Evolutionary conservation across 1,284 basidiomycete species (phyloP), one percentile per base, ranked within the genome.

Genomic region (Gomphus bonarii): DNA sequence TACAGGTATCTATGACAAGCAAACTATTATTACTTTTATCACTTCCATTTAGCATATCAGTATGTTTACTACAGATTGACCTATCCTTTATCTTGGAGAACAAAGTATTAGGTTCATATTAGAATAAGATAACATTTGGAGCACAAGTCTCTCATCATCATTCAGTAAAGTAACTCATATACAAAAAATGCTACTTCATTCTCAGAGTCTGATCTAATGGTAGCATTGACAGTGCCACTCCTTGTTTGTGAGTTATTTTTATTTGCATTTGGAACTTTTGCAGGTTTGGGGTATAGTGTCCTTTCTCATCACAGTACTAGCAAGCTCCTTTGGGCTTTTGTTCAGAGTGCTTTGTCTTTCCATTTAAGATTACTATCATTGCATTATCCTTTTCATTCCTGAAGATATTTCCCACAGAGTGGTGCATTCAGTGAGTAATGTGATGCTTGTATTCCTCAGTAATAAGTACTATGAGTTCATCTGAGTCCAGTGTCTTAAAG

Each of bases 281-380:
- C 31, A 33, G 31, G 31, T 10, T 65, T 62, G 22, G 60, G 62
- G 55, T 64, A 67, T n/a, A 60, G 33, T 70, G 67, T 0, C 66
- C 68, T 42, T 64, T 65, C 42, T 63, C 47, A 0, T 65, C 66
- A 59, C 67, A 69, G 18, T 65, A 63, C 65, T 64, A 59, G 31
- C 58, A 58, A 12, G 22, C 14, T 12, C 16, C 16, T n/a, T n/a
- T 10, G 8, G 25, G 28, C 28, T 36, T 35, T 22, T 28, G 20
- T 50, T 4, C 10, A 10, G 31, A 33, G 31, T 61, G 59, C 49
- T 56, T 59, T 30, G 46, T 52, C 33, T 61, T 61, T 43, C n/a
- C 58, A 50, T 52, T 40, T 16, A 35, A 11, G 4, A 50, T 55
- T 22, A 61, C 63, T 18, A 64, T 58, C 55, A 69, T 59, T 4